Percentiles rank a stretch among this genome's conserved stretches.
Conservation (phyloP, 2,329 filamentous ascomycete species). For the Ophiocordyceps camponoti-floridani region DNA sequence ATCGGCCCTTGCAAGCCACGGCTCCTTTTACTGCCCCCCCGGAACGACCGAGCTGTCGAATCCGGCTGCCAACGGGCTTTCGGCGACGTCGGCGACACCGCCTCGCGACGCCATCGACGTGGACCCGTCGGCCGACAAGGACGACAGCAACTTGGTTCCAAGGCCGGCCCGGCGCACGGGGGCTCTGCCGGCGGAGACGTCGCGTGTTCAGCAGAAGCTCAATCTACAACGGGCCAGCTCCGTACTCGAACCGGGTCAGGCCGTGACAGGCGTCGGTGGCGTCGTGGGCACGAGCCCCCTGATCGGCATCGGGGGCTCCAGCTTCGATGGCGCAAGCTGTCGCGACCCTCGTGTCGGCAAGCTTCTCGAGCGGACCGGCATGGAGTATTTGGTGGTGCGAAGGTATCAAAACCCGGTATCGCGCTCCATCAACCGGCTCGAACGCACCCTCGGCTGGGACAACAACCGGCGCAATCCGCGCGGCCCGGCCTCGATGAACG, state of each 20-base stretch:
- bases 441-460: constrained; percentile 29
- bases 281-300: constrained; percentile 25
- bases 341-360: constrained; percentile 45
- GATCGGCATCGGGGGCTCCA: constrained; percentile 32
- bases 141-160: constrained; percentile 28
- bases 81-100: constrained; percentile 17
- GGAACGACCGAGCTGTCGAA: constrained; percentile 13
- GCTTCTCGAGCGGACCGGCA: constrained; percentile 49
- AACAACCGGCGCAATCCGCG: constrained; percentile 30
- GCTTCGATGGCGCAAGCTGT: constrained; percentile 31
- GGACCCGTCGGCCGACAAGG: constrained; percentile 12
- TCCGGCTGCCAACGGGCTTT: constrained; percentile 20
- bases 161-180: constrained; percentile 21
- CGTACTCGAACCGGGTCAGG: constrained; percentile 46
- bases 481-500: constrained; percentile 18
- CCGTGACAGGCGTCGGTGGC: constrained; percentile 15
- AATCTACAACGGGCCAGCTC: constrained; percentile 59
- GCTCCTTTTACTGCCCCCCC: constrained; percentile 28
- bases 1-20: constrained; percentile 29
- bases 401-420: constrained; percentile 54
- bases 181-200: constrained; percentile 32
- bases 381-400: constrained; percentile 58
- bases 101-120: constrained; percentile 8
- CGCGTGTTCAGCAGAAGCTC: constrained; percentile 57
- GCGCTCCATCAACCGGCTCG: constrained; percentile 33